Conservation (phyloP, 768 basidiomycete species). For the Lactifluus pinguis region DNA sequence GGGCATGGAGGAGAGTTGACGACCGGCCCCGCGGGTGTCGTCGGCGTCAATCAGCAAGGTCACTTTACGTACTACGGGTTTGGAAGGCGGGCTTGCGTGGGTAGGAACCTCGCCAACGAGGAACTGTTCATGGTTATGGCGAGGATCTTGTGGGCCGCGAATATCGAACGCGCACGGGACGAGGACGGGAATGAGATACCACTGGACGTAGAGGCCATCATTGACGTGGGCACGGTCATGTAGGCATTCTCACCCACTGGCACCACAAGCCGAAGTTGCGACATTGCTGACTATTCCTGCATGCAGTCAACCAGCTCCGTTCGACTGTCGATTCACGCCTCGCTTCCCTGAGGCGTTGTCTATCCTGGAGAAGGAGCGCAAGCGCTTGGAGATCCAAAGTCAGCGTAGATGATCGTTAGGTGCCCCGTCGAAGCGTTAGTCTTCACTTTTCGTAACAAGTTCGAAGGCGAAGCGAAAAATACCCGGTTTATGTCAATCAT, state of each 20-base stretch:
- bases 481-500: background rate
- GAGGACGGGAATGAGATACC: slow-evolving; percentile 3
- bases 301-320: slow-evolving; percentile 13
- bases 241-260: background rate
- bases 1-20: background rate
- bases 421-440: background rate
- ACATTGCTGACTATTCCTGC: background rate
- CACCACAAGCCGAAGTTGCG: background rate
- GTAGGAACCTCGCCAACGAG: slow-evolving; percentile 13
- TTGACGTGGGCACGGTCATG: background rate
- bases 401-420: background rate
- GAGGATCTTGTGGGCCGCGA: slow-evolving; percentile 15
- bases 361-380: slow-evolving; percentile 1
- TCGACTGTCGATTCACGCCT: slow-evolving; percentile 17
- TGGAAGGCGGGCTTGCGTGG: slow-evolving; percentile 17
- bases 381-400: background rate
- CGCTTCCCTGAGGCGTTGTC: slow-evolving; percentile 9
- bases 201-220: background rate
- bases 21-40: background rate
- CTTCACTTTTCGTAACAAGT: background rate
- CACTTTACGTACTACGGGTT: slow-evolving; percentile 1
- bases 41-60: slow-evolving; percentile 2
- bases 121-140: slow-evolving; percentile 15
- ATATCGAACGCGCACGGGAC: slow-evolving; percentile 7
- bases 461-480: background rate